Evolutionary conservation across 78 protist species (phyloP).

Genomic region (Creolimax fragrantissima): DNA sequence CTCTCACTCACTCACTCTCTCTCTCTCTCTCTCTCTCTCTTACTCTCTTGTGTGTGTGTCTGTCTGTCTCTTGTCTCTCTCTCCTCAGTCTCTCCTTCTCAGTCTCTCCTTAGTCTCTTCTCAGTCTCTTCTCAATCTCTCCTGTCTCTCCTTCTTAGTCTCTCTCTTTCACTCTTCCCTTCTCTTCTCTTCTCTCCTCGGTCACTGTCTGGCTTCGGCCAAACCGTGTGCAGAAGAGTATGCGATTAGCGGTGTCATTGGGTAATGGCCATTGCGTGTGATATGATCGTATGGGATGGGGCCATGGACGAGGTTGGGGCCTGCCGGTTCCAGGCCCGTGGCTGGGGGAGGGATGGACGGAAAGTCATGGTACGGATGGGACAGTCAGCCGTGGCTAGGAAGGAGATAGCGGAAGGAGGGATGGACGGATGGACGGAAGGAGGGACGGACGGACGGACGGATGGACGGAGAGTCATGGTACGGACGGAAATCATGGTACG

Average conservation of each 20-base stretch:
- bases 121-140: no score
- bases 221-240: background rate
- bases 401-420: background rate
- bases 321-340: no score
- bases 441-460: background rate
- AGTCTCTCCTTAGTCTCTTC: no score
- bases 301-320: no score
- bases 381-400: no score
- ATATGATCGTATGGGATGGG: no score
- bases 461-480: background rate
- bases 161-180: background rate
- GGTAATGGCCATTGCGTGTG: no score
- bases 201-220: background rate
- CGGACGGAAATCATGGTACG: background rate
- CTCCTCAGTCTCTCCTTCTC: background rate
- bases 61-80: background rate
- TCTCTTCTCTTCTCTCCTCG: background rate
- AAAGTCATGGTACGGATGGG: no score
- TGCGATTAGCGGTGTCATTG: background rate
- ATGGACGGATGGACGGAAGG: background rate
- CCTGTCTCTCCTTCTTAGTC: background rate
- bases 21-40: background rate
- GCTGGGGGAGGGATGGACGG: no score
- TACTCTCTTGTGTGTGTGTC: background rate
- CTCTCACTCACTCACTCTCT: background rate